Percentiles rank a stretch among this genome's conserved stretches.
phyloP scores from a whole-genome alignment of 768 basidiomycete genomes.

The Amyloporia xantha region DNA sequence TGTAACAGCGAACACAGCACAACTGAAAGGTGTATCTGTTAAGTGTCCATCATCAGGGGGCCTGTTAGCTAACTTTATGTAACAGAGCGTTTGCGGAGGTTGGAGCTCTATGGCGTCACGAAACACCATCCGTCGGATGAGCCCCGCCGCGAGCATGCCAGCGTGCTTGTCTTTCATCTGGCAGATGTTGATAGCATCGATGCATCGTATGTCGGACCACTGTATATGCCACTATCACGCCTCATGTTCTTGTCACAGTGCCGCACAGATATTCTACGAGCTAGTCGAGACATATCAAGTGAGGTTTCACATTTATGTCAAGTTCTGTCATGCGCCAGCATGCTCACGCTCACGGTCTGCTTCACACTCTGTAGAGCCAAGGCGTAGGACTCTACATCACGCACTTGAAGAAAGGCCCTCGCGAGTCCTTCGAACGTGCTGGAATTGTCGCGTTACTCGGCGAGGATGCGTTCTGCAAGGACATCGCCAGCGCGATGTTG shows the following conservation, averaged over 20 bases:
- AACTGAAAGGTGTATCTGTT: conserved; percentile 75
- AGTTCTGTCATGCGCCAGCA: no score
- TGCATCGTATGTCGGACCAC: conserved; percentile 65
- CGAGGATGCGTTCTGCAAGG: conserved; percentile 37
- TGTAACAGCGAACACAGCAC: conserved; percentile 80
- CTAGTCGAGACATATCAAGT: conserved; percentile 75
- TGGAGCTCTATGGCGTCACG: conserved; percentile 83
- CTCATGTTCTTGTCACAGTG: conserved; percentile 36
- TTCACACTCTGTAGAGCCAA: conserved; percentile 27
- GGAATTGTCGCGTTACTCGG: conserved; percentile 39
- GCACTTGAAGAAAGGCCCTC: conserved; percentile 34
- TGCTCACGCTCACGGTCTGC: neutral
- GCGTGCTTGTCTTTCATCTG: conserved; percentile 85
- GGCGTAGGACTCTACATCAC: conserved; percentile 40
- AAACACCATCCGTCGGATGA: conserved; percentile 86
- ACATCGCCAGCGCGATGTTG: conserved; percentile 36
- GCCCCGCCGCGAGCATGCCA: conserved; percentile 68
- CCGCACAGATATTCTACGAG: conserved; percentile 79
- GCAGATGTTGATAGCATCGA: conserved; percentile 88
- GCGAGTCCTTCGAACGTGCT: conserved; percentile 34
- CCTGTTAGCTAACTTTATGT: neutral
- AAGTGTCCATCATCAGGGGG: neutral
- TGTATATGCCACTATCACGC: neutral
- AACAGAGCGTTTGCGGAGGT: conserved; percentile 67
- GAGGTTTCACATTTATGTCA: no score